Conservation (phyloP, 73 alveolate species). For the Urostyla sp. region DNA sequence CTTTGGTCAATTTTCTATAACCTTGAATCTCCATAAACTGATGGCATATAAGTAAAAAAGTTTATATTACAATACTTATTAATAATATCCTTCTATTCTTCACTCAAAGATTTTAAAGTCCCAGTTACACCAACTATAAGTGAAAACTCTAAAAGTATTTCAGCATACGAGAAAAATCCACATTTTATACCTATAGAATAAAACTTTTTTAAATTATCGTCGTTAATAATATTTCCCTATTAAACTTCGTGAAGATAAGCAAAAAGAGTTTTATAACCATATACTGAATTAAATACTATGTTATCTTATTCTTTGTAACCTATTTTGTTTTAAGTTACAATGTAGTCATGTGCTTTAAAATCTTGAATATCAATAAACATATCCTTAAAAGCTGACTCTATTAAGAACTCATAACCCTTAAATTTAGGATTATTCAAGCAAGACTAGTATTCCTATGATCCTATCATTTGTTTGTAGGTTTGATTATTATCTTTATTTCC, state of each 20-base stretch:
- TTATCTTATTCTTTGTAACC: constrained; percentile 69
- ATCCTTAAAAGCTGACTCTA: constrained; percentile 44
- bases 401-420: not conserved
- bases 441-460: not conserved
- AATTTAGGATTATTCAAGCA: not conserved
- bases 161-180: constrained; percentile 65
- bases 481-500: not conserved
- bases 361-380: constrained; percentile 32
- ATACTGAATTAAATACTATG: constrained; percentile 36
- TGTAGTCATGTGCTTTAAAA: not conserved
- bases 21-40: constrained; percentile 70
- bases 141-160: constrained; percentile 39
- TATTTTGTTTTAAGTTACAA: constrained; percentile 12
- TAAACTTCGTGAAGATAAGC: constrained; percentile 57
- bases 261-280: constrained; percentile 69
- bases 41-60: constrained; percentile 51
- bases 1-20: not conserved
- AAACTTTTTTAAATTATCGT: not conserved
- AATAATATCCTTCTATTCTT: constrained; percentile 37
- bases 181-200: constrained; percentile 44
- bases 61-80: constrained; percentile 35
- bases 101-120: constrained; percentile 53
- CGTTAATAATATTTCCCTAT: not conserved
- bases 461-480: not conserved
- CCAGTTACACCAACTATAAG: constrained; percentile 73